Conservation (phyloP, 2,329 filamentous ascomycete genomes). For the Gaeumannomyces tritici region DNA sequence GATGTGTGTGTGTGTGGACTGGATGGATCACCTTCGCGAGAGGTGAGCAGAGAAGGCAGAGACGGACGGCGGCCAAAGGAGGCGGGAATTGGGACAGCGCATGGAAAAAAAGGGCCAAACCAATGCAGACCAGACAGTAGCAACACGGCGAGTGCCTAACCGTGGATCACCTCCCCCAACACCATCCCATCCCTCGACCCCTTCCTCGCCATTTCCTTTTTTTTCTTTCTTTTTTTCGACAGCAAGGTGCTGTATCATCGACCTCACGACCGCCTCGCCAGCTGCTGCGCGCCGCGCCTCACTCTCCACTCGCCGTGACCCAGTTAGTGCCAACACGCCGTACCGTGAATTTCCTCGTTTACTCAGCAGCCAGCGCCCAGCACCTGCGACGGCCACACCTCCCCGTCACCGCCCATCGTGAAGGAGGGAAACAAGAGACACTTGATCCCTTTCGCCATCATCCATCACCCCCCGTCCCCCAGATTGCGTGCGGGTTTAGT, state of each 20-base stretch:
- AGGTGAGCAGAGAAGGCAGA: slow-evolving; percentile 15
- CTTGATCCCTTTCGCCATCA: neutral
- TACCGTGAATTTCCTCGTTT: neutral
- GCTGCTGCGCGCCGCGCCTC: neutral
- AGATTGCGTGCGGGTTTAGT: neutral
- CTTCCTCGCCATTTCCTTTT: slow-evolving; percentile 5
- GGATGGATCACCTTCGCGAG: slow-evolving; percentile 20
- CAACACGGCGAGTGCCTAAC: neutral
- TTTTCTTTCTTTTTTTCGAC: neutral
- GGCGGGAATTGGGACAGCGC: slow-evolving; percentile 8
- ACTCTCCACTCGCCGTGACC: neutral
- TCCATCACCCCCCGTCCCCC: neutral
- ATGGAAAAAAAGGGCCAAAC: slow-evolving; percentile 5
- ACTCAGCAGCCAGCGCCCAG: neutral
- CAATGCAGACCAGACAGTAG: slow-evolving; percentile 1
- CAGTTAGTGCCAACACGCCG: neutral
- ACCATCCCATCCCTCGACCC: slow-evolving; percentile 7
- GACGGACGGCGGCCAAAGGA: slow-evolving; percentile 15
- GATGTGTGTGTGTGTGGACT: neutral
- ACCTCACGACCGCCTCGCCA: neutral
- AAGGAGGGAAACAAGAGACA: neutral
- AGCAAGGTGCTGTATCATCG: slow-evolving; percentile 3
- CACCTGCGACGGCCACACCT: neutral
- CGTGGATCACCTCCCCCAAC: slow-evolving; percentile 8
- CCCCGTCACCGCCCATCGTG: neutral